Base-by-base conservation (phyloP, 805 yeast species). In the Ogataea haglerorum region DNA sequence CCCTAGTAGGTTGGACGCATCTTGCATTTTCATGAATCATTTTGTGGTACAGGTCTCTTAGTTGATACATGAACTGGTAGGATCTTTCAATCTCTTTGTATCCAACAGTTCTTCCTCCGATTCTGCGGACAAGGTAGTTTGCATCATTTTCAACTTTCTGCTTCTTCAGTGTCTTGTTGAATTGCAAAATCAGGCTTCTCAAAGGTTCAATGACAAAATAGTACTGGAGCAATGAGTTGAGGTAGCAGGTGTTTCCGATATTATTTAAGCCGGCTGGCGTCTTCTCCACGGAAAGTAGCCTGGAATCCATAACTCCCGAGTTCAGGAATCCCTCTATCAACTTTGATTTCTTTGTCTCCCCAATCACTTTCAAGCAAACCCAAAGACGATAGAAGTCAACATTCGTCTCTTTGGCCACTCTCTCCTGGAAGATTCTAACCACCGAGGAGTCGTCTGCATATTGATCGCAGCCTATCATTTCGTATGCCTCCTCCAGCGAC, bases 221-320 rank as follows among this genome's bases (percentile, higher is more conserved):
- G 56, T 84, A 91, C 58, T 91, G 99, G 30, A 91, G 65, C 35
- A 93, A 68, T 0, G 98, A 91, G 59, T 93, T 91, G 60, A 93
- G 69, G 52, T 90, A 90, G 62, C 99, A 93, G 0, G 99, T 91
- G 58, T 93, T 93, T 17, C 99, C 99, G 47, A 89, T 90, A 58
- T 93, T 93, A 61, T 84, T 86, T 56, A 93, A 70, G 0, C 99
- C 99, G 3, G 88, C 86, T 0, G 99, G 99, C 77, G 91, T 81
- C 36, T 76, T 73, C 12, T 75, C 80, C 0, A 78, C 75, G 0
- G 89, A 81, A 14, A 85, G 60, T 2, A 73, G 60, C 8, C 72
- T 64, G 4, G 79, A 73, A 56, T 83, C 86, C 26, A 83, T 65
- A 15, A 72, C 63, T 0, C 95, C 95, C 0, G 78, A 70, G 28